Base-by-base conservation (phyloP, 2,329 filamentous ascomycete genomes). In the Sporothrix dimorphospora region DNA sequence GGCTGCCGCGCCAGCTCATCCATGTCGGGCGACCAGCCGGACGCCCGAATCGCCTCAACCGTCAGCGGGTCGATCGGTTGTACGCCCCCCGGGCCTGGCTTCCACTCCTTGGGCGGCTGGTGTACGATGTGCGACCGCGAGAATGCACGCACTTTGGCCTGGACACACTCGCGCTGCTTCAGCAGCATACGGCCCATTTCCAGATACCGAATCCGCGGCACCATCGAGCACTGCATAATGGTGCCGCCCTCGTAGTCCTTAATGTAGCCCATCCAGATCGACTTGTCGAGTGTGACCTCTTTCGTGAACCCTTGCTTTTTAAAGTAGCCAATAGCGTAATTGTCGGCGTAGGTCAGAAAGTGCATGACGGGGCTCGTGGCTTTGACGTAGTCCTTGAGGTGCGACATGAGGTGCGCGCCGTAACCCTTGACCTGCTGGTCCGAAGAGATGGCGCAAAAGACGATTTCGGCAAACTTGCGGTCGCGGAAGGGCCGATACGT, bases 301-400 rank as follows among this genome's bases (percentile, higher is more conserved):
- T 99, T 99, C 1, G 96, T 98, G 79, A 99, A 99, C 0, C 96
- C 96, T 80, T 99, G 96, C 80, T 99, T 99, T 81, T 98, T 97
- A 82, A 99, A 99, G 81, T 98, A 99, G 12, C 96, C 96, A 76
- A 97, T 99, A 51, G 96, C 96, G 79, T 98, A 98, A 81, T 99
- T 99, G 81, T 99, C 96, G 75, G 96, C 96, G 79, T 99, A 99
- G 1, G 96, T 99, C 2, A 99, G 86, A 81, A 99, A 99, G 81
- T 99, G 94, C 94, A 98, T 98, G 65, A 99, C 94, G 76, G 94
- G 91, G 70, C 93, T 97, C 0, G 95, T 98, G 7, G 95, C 94
- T 81, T 97, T 98, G 80, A 99, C 96, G 78, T 98, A 99, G 83
- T 99, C 92, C 81, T 99, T 99, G 61, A 99, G 84, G 80, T 99